A percentile compares a stretch with the other conserved stretches of the same genome.
phyloP scores from a whole-genome alignment of 495 filamentous ascomycete genomes.

The Stereocaulon alpinum region DNA sequence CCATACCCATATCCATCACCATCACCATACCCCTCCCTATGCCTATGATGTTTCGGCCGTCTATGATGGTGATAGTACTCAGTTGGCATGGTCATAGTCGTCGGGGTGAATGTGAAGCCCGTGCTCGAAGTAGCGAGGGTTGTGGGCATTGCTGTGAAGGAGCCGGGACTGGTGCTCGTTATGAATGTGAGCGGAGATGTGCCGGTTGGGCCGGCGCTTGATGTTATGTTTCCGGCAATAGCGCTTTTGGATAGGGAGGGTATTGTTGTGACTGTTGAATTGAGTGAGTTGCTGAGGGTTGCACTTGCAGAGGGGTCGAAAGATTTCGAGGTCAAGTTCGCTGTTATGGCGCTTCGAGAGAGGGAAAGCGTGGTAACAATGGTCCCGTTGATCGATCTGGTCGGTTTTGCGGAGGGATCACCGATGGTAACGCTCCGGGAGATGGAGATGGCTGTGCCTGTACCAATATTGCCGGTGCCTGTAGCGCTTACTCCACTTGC shows the following conservation, averaged over 20 bases:
- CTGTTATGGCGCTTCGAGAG: not conserved
- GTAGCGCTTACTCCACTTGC: not conserved
- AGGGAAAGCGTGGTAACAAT: not conserved
- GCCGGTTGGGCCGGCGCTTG: not conserved
- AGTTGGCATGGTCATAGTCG: too few relatives aligned
- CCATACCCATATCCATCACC: too few relatives aligned
- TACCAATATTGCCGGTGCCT: not conserved
- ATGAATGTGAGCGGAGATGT: not conserved
- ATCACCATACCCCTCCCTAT: not conserved
- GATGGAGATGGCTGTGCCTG: not conserved
- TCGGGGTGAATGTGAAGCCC: too few relatives aligned
- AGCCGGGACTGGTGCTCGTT: too few relatives aligned
- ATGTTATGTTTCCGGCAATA: not conserved
- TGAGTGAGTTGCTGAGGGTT: not conserved
- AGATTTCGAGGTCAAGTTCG: too few relatives aligned
- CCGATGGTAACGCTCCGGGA: not conserved
- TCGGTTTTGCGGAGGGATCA: not conserved
- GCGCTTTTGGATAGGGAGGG: not conserved
- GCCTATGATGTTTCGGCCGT: not conserved
- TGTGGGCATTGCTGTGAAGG: not conserved
- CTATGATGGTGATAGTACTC: slow-evolving; percentile 1
- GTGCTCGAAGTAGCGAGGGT: not conserved
- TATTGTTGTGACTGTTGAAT: not conserved
- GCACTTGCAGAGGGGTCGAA: not conserved
- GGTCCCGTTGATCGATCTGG: not conserved